A percentile compares a stretch with the other conserved stretches of the same genome.
phyloP scores from a whole-genome alignment of 192 early-diverging fungal genomes.

The Chytriomyces sp. region DNA sequence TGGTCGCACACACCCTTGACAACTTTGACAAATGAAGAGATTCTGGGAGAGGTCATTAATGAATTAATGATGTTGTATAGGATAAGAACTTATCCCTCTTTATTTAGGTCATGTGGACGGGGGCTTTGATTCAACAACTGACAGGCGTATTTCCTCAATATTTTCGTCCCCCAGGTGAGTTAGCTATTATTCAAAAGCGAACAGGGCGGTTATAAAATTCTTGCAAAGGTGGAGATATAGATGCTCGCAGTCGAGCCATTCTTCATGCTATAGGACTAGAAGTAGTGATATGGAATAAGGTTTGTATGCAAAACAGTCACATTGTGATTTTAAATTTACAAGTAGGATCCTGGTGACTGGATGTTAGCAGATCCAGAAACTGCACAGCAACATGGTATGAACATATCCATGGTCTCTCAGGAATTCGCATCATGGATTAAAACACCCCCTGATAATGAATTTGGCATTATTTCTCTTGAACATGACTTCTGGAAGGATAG shows the following conservation, averaged over 20 bases:
- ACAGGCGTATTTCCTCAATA: constrained; percentile 59
- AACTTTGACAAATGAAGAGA: constrained; percentile 59
- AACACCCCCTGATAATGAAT: not conserved
- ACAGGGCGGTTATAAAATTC: too few relatives aligned
- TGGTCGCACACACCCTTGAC: constrained; percentile 64
- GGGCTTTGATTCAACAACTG: constrained; percentile 49
- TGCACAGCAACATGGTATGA: too few relatives aligned
- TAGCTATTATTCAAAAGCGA: not conserved
- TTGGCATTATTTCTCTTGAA: constrained; percentile 30
- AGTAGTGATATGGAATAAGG: constrained; percentile 39
- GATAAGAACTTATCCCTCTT: too few relatives aligned
- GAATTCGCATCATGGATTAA: constrained; percentile 19
- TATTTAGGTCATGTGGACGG: constrained; percentile 42
- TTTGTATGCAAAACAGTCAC: too few relatives aligned
- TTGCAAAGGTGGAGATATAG: constrained; percentile 67
- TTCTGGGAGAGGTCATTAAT: constrained; percentile 67
- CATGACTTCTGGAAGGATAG: constrained; percentile 15
- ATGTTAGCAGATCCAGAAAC: not conserved
- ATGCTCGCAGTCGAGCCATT: constrained; percentile 60
- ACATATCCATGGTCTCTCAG: not conserved
- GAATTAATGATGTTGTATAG: too few relatives aligned
- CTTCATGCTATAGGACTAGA: constrained; percentile 54
- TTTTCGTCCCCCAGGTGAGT: constrained; percentile 61
- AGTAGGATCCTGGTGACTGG: constrained; percentile 25
- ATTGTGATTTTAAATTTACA: not conserved